phyloP scores from a whole-genome alignment of 2,329 filamentous ascomycete genomes.

The Clonostachys solani region DNA sequence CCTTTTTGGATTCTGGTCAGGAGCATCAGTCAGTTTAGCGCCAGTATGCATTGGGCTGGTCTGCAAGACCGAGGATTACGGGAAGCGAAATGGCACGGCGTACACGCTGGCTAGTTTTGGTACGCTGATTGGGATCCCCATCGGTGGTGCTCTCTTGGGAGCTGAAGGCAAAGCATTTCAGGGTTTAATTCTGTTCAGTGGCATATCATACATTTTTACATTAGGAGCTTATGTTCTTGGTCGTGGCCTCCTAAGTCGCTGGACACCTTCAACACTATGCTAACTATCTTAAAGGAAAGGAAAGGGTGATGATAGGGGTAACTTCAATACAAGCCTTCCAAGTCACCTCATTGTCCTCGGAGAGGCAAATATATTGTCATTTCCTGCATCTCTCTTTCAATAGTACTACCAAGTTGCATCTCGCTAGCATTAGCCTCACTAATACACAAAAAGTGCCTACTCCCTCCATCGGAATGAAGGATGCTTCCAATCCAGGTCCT shows the following conservation, averaged over 20 bases:
- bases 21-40: constrained; percentile 64
- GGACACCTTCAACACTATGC: no score
- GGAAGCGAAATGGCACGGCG: constrained; percentile 64
- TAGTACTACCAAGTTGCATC: no score
- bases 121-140: constrained; percentile 49
- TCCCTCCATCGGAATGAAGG: constrained; percentile 51
- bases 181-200: constrained; percentile 50
- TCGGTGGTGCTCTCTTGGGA: constrained; percentile 49
- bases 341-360: no score
- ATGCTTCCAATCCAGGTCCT: constrained; percentile 57
- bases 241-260: no score
- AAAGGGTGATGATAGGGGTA: no score
- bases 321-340: no score
- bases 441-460: no score
- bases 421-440: no score
- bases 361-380: no score
- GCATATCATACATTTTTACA: constrained; percentile 7
- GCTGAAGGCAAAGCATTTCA: constrained; percentile 38
- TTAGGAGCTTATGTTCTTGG: not conserved
- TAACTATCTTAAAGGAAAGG: no score
- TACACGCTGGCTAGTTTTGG: constrained; percentile 65
- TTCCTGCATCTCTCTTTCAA: no score
- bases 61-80: constrained; percentile 65
- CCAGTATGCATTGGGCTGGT: constrained; percentile 70
- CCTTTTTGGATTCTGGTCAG: constrained; percentile 68